Evolutionary conservation across 148 eudicot genomes (phyloP).

Genomic region (Bassia scoparia): DNA sequence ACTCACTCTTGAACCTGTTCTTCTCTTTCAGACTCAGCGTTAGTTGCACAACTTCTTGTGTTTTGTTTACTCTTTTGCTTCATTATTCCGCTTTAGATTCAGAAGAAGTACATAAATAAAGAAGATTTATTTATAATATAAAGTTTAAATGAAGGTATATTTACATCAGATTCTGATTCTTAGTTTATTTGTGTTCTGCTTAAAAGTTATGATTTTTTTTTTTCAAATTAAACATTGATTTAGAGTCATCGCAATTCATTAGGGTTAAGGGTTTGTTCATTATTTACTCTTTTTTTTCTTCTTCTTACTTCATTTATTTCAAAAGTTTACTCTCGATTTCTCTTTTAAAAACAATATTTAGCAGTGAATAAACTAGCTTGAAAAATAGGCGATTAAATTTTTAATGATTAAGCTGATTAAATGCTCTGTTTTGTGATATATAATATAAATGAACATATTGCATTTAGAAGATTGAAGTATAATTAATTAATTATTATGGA

Average conservation of each 20-base stretch:
- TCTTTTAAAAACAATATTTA: too few species aligned
- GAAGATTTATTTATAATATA: neutral
- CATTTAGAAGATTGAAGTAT: too few species aligned
- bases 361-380: too few species aligned
- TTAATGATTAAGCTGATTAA: too few species aligned
- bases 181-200: neutral
- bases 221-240: too few species aligned
- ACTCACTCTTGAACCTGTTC: neutral
- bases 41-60: neutral
- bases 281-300: too few species aligned
- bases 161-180: neutral
- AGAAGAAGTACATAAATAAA: neutral
- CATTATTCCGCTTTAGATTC: constrained; percentile 8
- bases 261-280: too few species aligned
- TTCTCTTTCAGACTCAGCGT: constrained; percentile 6
- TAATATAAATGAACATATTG: too few species aligned
- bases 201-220: neutral
- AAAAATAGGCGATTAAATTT: too few species aligned
- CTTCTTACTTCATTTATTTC: too few species aligned
- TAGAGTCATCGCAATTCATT: too few species aligned
- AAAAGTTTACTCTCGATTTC: too few species aligned
- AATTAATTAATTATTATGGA: neutral
- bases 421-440: neutral
- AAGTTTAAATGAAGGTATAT: constrained; percentile 31
- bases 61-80: neutral